These are phyloP conservation scores for Cavenderia fasciculata DNA, from an alignment of 78 protist species.

Conservation along the genomic window DNA sequence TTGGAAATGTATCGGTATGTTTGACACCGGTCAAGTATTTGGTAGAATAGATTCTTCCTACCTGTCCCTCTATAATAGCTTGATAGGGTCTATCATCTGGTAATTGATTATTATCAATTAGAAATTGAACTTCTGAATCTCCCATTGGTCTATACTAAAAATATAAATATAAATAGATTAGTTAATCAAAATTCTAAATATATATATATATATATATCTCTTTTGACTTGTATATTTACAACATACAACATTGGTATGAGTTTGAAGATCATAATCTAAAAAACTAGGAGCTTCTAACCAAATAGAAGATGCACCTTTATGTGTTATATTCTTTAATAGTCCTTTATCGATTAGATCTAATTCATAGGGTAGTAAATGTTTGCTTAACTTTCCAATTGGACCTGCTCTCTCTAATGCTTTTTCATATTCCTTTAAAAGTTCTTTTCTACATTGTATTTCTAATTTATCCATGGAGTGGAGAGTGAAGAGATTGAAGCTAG, in stretches of 20 bases:
- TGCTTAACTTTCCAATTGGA: slow-evolving; percentile 37
- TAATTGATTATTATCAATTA: slow-evolving; percentile 36
- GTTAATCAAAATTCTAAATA: no score
- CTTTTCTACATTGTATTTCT: slow-evolving; percentile 17
- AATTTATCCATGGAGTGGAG: slow-evolving; percentile 2
- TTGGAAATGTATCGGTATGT: slow-evolving; percentile 79
- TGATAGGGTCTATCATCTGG: slow-evolving; percentile 90
- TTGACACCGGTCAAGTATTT: slow-evolving; percentile 84
- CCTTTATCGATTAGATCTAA: slow-evolving; percentile 36
- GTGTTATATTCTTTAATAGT: slow-evolving; percentile 60
- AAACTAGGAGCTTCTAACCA: slow-evolving; percentile 61
- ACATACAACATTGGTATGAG: slow-evolving; percentile 57
- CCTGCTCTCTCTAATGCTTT: slow-evolving; percentile 42
- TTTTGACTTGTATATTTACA: no score
- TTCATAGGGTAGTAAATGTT: slow-evolving; percentile 30
- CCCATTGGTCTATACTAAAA: slow-evolving; percentile 83
- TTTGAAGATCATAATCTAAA: not conserved
- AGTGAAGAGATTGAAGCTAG: no score
- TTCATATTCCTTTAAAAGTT: slow-evolving; percentile 23
- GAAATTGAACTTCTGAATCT: slow-evolving; percentile 57
- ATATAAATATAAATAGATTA: no score
- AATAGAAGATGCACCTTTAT: slow-evolving; percentile 46
- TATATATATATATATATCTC: no score
- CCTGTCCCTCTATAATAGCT: slow-evolving; percentile 83
- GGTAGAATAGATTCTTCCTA: slow-evolving; percentile 70